Percentiles rank a stretch among this genome's conserved stretches.
Conservation (phyloP, 2,329 filamentous ascomycete species). For the Trichoderma afroharzianum region DNA sequence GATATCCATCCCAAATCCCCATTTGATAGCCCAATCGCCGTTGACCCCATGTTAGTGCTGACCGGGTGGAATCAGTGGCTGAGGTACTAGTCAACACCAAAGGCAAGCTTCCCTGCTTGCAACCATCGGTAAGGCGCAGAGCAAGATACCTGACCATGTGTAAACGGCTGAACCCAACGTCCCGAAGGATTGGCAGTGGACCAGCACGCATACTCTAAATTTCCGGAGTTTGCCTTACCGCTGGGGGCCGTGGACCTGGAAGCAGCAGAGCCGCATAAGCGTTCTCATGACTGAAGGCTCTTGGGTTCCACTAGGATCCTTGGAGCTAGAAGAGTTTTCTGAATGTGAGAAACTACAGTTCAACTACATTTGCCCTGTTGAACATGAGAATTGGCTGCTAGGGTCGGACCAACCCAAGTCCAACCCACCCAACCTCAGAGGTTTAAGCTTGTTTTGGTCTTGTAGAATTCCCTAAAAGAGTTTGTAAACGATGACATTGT, state of each 20-base stretch:
- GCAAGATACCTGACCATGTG: background rate
- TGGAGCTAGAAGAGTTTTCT: background rate
- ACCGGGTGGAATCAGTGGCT: constrained; percentile 10
- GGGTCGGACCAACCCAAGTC: background rate
- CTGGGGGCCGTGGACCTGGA: background rate
- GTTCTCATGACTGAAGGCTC: background rate
- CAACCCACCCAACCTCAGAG: background rate
- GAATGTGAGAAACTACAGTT: background rate
- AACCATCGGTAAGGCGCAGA: background rate
- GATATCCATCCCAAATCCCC: background rate
- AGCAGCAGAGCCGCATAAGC: background rate
- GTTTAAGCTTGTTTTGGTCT: background rate
- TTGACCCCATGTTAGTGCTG: constrained; percentile 5
- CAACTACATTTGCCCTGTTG: background rate
- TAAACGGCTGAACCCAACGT: background rate
- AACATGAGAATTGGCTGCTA: background rate
- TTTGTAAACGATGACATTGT: background rate
- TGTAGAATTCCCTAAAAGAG: background rate
- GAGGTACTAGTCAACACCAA: background rate
- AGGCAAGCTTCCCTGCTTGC: background rate
- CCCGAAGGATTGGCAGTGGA: background rate
- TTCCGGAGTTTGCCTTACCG: background rate
- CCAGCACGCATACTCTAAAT: background rate
- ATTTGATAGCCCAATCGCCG: background rate
- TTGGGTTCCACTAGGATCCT: background rate